A percentile compares a stretch with the other conserved stretches of the same genome.
These are phyloP conservation scores for Jamesozyma hellenica DNA, from an alignment of 805 yeast genomes.

Conservation along the genomic window DNA sequence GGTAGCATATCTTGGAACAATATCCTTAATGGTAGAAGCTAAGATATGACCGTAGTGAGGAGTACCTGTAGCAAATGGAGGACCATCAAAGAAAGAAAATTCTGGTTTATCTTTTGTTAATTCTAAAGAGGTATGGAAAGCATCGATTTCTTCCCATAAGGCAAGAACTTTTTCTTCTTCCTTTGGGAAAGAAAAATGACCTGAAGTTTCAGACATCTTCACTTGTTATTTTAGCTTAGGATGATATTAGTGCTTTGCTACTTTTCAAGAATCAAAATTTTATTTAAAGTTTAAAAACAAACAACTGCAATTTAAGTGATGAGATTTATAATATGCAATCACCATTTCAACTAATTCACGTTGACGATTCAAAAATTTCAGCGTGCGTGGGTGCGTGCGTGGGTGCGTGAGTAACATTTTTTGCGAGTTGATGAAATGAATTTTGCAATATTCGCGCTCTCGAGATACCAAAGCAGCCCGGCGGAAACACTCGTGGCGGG, in stretches of 20 bases:
- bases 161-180: constrained; percentile 79
- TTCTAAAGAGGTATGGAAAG: constrained; percentile 81
- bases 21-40: constrained; percentile 95
- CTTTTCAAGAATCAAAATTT: too few relatives aligned
- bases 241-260: neutral
- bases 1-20: constrained; percentile 93
- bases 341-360: too few relatives aligned
- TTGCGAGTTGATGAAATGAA: too few relatives aligned
- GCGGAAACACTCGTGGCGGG: too few relatives aligned
- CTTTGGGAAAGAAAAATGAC: constrained; percentile 63
- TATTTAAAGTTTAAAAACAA: too few relatives aligned
- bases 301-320: too few relatives aligned
- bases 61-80: constrained; percentile 98
- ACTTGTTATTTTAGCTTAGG: neutral
- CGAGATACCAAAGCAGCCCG: too few relatives aligned
- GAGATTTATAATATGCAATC: too few relatives aligned
- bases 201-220: constrained; percentile 30
- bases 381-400: too few relatives aligned
- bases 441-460: too few relatives aligned
- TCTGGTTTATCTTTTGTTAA: constrained; percentile 77
- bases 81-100: constrained; percentile 95
- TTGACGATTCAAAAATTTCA: too few relatives aligned
- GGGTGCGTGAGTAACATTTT: too few relatives aligned
- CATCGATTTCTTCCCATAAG: constrained; percentile 84
- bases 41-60: constrained; percentile 98